Evolutionary conservation across 768 basidiomycete genomes (phyloP), one percentile per base, ranked within the genome.

Genomic region (Russula abietina): DNA sequence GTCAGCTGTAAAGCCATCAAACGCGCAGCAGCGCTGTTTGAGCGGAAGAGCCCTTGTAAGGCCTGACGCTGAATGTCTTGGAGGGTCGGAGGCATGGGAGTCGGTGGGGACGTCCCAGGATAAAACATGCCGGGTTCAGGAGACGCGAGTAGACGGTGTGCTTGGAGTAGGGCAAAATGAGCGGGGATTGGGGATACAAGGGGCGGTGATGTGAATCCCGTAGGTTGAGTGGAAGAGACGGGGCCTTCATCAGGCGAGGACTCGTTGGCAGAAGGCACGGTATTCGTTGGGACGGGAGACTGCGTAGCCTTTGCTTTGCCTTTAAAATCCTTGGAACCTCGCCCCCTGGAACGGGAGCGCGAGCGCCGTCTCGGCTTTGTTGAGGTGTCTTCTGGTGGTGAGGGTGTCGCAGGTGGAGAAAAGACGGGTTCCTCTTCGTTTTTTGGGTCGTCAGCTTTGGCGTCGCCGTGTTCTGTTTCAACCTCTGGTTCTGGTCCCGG

Each of bases 11-110:
- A 84, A 4, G 93, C 93, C 73, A 85, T 76, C 68, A 83, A 81
- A 52, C 88, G 81, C 24, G 88, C 89, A n/a, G 90, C 80, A 12
- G 84, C 91, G 70, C 93, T 95, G 71, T 95, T 94, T 2, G 94
- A 95, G 22, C 94, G 86, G 70, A 91, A 86, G 3, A 97, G 81
- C 17, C 88, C 87, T 30, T 69, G 66, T 52, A 66, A 65, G 43
- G 69, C 71, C 63, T 91, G 14, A 3, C 38, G 38, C 16, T 39
- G 38, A 17, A 39, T 39, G 38, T 39, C 38, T 17, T 39, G 88
- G 7, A 96, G 78, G 4, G 89, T 83, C 0, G 91, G 91, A 39
- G 88, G 73, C 69, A 84, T 72, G 19, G 89, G 87, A 3, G 85
- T 86, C 8, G 86, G 78, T 2, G 86, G 83, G 6, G 86, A 82